Evolutionary conservation across 371 early-diverging fungal genomes (phyloP), one percentile per base, ranked within the genome.

Genomic region (Haplosporangium sp.): DNA sequence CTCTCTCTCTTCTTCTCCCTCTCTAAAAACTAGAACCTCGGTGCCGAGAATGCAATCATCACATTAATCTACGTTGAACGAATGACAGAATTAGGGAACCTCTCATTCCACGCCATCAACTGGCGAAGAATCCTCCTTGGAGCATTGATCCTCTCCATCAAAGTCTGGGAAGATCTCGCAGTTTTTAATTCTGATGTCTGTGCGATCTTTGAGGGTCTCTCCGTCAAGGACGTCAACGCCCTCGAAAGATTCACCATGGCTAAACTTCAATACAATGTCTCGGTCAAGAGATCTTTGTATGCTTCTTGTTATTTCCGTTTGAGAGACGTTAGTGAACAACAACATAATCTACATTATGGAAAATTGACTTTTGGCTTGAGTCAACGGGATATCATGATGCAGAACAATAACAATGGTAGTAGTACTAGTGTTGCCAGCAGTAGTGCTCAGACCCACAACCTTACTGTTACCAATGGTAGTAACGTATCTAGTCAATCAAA

Each of bases 141-240:
- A 0, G 91, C 88, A 0, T 69, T 94, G 15, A 64, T 95, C 20
- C 83, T 93, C 17, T 92, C 95, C 2, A 88, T 92, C 60, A 95
- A 95, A 76, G 94, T 94, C 0, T 95, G 95, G 96, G 96, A 95
- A 72, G 96, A 95, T 69, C 92, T 93, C 67, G 95, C 96, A 2
- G 92, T 95, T 20, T 95, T 92, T 88, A 95, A 95, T 76, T 86
- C 88, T 5, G 96, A 95, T 71, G 94, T 94, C 70, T 88, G 90
- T 65, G 91, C 91, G 69, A 91, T 94, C 34, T 94, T 94, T 65
- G 93, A 94, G 0, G 94, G 92, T 17, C 85, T 90, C 2, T 83
- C 76, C 20, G 90, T 92, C 35, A 70, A 71, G 37, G 88, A 91
- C 67, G 77, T 91, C 84, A 90, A 85, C 40, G 76, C 78, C 8